A percentile compares a stretch with the other conserved stretches of the same genome.
Evolutionary conservation across 371 early-diverging fungal species (phyloP).

Genomic region (Dinochytrium kinnereticum): DNA sequence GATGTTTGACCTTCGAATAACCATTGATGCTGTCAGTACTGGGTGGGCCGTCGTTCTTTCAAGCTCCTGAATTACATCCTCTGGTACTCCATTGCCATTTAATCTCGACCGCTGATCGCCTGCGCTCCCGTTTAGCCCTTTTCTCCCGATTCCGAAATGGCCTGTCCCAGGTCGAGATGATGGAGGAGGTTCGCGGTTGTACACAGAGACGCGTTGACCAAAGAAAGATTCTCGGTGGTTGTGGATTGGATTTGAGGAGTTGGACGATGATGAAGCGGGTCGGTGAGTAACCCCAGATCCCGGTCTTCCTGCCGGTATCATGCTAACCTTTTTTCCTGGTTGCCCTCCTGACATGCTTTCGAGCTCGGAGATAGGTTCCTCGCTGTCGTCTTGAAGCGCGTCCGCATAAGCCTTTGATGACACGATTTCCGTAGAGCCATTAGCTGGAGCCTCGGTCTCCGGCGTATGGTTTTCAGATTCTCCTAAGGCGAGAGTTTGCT

Average conservation of each 20-base stretch:
- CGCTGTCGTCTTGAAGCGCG: neutral
- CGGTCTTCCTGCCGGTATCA: neutral
- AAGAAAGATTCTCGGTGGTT: slow-evolving; percentile 10
- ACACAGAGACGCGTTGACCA: slow-evolving; percentile 13
- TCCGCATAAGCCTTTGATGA: neutral
- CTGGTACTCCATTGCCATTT: slow-evolving; percentile 34
- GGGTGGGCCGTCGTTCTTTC: slow-evolving; percentile 22
- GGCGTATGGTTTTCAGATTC: neutral
- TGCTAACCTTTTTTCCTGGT: neutral
- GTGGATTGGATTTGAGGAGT: neutral
- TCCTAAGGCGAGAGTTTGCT: neutral
- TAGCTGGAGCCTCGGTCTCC: too few species aligned
- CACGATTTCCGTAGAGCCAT: neutral
- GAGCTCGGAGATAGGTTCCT: neutral
- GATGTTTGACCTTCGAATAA: slow-evolving; percentile 19
- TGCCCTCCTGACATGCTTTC: neutral
- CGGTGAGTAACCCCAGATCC: neutral
- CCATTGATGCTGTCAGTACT: slow-evolving; percentile 1
- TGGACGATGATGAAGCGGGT: neutral
- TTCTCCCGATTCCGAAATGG: neutral
- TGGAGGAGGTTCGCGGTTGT: neutral
- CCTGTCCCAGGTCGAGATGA: neutral
- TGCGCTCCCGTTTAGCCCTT: neutral
- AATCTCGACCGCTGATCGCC: too few species aligned
- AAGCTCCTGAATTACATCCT: slow-evolving; percentile 20